These are phyloP conservation scores for Verticillium dahliae DNA, from an alignment of 2,329 filamentous ascomycete genomes.

Conservation along the genomic window DNA sequence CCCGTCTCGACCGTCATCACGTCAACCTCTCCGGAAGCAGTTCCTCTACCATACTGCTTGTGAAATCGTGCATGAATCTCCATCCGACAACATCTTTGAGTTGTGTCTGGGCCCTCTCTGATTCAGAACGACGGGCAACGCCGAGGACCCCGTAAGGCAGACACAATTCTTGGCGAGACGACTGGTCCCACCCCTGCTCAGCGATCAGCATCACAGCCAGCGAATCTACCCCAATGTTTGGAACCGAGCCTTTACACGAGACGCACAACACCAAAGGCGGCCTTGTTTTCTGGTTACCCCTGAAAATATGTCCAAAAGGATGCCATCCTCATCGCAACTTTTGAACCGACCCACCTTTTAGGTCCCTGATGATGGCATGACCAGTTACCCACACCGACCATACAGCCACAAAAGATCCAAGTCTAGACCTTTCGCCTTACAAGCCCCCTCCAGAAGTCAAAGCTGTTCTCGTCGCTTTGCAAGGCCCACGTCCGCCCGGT, in stretches of 20 bases:
- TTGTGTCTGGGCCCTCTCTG: too few species aligned
- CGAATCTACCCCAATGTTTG: not conserved
- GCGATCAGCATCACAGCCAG: not conserved
- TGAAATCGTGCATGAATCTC: too few species aligned
- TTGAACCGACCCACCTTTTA: too few species aligned
- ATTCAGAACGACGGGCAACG: too few species aligned
- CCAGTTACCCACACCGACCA: not conserved
- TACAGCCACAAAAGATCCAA: not conserved
- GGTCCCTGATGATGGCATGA: not conserved
- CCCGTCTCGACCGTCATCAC: too few species aligned
- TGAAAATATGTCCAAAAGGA: not conserved
- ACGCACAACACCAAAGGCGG: not conserved
- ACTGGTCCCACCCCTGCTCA: not conserved
- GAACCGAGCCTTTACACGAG: not conserved
- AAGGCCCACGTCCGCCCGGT: slow-evolving; percentile 77
- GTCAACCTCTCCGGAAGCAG: too few species aligned
- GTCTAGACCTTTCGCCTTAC: slow-evolving; percentile 67
- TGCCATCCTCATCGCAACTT: not conserved
- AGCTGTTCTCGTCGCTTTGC: slow-evolving; percentile 96
- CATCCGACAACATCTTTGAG: too few species aligned
- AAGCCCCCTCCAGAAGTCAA: slow-evolving; percentile 91
- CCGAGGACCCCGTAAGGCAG: not conserved
- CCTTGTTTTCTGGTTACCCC: not conserved
- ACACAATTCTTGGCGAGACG: not conserved
- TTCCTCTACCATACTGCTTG: too few species aligned